A percentile compares a stretch with the other conserved stretches of the same genome.
Conservation (phyloP, 768 basidiomycete genomes). For the Suillus paluster region DNA sequence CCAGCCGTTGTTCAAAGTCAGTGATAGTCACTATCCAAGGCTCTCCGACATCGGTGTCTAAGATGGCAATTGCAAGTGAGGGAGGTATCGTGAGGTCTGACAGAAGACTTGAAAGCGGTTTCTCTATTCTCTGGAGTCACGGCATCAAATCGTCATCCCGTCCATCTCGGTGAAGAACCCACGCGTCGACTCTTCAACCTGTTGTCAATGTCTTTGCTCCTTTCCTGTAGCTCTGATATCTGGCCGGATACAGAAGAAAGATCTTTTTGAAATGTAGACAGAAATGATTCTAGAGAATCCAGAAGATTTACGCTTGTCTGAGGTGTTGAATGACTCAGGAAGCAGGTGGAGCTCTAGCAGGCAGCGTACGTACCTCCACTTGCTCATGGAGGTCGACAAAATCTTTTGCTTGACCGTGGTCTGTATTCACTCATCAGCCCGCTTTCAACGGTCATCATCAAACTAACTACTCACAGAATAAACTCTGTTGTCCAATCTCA, state of each 20-base stretch:
- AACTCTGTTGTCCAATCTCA: neutral
- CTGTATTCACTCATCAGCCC: constrained; percentile 23
- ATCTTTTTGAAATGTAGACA: constrained; percentile 95
- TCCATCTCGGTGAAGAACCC: constrained; percentile 25
- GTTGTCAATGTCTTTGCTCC: constrained; percentile 90
- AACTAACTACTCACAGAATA: constrained; percentile 1
- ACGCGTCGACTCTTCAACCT: constrained; percentile 86
- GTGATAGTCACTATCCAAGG: constrained; percentile 83
- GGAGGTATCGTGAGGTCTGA: constrained; percentile 86
- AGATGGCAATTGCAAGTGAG: constrained; percentile 68
- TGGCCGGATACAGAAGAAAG: constrained; percentile 94
- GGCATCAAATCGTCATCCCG: constrained; percentile 2
- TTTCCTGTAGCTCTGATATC: constrained; percentile 90
- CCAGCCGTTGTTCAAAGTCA: constrained; percentile 81
- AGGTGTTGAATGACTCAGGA: constrained; percentile 8
- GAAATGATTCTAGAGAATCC: constrained; percentile 86
- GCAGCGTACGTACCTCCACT: constrained; percentile 62
- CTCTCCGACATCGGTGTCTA: constrained; percentile 86
- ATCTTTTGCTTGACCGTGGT: constrained; percentile 54
- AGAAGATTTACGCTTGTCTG: constrained; percentile 88
- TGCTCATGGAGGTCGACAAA: constrained; percentile 91
- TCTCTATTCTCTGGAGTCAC: constrained; percentile 78
- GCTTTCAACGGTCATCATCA: neutral
- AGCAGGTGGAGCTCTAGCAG: neutral
- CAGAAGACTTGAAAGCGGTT: constrained; percentile 81